These are phyloP conservation scores for Alternaria brassicae DNA, from an alignment of 2,329 filamentous ascomycete species.

Conservation along the genomic window DNA sequence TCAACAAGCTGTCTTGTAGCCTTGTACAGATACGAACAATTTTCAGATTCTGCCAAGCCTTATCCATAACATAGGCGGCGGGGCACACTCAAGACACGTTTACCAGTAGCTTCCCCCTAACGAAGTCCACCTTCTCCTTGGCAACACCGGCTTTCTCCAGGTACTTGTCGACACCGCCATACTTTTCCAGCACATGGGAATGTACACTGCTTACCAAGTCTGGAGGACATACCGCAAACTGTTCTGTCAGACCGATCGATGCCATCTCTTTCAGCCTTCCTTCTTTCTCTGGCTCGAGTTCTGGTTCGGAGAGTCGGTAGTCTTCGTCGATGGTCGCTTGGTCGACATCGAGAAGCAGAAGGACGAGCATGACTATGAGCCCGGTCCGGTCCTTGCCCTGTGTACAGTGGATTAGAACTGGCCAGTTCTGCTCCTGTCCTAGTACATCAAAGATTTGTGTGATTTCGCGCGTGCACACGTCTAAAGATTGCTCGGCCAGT, in stretches of 20 bases:
- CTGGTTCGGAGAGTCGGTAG: constrained; percentile 70
- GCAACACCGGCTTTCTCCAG: constrained; percentile 65
- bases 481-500: constrained; percentile 72
- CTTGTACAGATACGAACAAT: constrained; percentile 1
- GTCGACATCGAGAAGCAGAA: constrained; percentile 69
- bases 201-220: constrained; percentile 69
- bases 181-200: constrained; percentile 64
- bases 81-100: constrained; percentile 17
- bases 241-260: constrained; percentile 71
- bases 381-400: constrained; percentile 89
- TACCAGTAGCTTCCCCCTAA: constrained; percentile 45
- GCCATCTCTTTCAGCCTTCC: constrained; percentile 71
- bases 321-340: constrained; percentile 70
- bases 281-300: constrained; percentile 67
- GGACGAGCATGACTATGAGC: constrained; percentile 70
- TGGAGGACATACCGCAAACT: constrained; percentile 70
- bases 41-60: constrained; percentile 8
- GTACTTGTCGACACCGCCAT: constrained; percentile 73
- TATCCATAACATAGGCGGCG: not conserved
- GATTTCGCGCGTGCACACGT: constrained; percentile 70
- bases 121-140: constrained; percentile 42
- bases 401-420: constrained; percentile 80
- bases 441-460: constrained; percentile 61
- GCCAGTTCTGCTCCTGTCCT: constrained; percentile 60
- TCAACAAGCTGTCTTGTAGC: not conserved